A percentile compares a stretch with the other conserved stretches of the same genome.
These are phyloP conservation scores for Sclerospora graminicola DNA, from an alignment of 352 stramenopile species.

Conservation along the genomic window DNA sequence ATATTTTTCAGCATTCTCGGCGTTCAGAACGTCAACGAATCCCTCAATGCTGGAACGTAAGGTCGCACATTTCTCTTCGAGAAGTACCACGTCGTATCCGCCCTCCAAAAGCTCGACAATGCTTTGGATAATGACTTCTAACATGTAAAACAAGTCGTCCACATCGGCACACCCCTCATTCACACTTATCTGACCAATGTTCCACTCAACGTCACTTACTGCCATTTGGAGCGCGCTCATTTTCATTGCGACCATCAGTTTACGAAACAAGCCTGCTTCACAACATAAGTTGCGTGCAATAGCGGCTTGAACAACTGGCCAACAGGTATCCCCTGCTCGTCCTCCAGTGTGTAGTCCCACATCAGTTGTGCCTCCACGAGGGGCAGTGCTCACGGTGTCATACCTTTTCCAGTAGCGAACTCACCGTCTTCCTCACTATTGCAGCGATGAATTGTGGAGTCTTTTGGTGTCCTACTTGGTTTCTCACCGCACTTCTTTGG, in stretches of 20 bases:
- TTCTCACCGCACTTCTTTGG: constrained; percentile 20
- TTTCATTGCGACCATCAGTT: constrained; percentile 25
- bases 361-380: no score
- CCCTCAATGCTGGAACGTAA: constrained; percentile 7
- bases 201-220: constrained; percentile 1
- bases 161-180: constrained; percentile 4
- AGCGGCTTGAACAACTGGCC: constrained; percentile 31
- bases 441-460: no score
- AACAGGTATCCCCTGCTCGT: constrained; percentile 33
- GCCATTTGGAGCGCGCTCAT: constrained; percentile 8
- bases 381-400: not conserved
- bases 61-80: constrained; percentile 3
- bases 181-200: constrained; percentile 1
- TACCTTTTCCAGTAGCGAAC: constrained; percentile 1
- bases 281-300: constrained; percentile 29
- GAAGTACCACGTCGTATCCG: constrained; percentile 9
- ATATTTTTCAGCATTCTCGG: not conserved
- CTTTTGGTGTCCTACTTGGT: constrained; percentile 32
- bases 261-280: constrained; percentile 22
- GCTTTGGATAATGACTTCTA: constrained; percentile 8
- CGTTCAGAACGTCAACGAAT: constrained; percentile 16
- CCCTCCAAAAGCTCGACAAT: constrained; percentile 8
- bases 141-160: constrained; percentile 18
- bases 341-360: no score
- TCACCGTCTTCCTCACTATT: constrained; percentile 14